A percentile compares a stretch with the other conserved stretches of the same genome.
Conservation (phyloP, 306 rosid genomes). For the Delonix regia region DNA sequence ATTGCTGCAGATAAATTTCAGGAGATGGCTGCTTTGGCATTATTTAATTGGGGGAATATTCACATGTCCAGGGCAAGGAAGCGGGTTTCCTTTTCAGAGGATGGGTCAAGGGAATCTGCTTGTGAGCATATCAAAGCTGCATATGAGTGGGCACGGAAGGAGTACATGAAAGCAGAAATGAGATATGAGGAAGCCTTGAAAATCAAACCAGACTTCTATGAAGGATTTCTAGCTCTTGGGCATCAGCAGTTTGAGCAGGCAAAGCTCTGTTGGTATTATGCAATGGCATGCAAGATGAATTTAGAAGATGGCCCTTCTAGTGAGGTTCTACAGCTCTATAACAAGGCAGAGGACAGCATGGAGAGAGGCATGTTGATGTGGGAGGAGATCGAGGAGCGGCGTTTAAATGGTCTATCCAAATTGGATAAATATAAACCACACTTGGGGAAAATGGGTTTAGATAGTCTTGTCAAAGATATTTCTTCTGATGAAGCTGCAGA, state of each 20-base stretch:
- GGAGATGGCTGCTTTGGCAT: constrained; percentile 73
- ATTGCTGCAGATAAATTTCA: constrained; percentile 73
- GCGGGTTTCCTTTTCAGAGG: constrained; percentile 59
- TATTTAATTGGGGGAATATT: constrained; percentile 74
- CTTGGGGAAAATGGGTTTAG: constrained; percentile 72
- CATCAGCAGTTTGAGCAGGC: constrained; percentile 89
- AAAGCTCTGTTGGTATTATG: constrained; percentile 80
- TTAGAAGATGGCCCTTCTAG: constrained; percentile 54
- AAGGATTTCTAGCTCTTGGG: constrained; percentile 86
- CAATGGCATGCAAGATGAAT: constrained; percentile 56
- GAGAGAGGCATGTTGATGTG: constrained; percentile 78
- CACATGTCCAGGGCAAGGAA: constrained; percentile 77
- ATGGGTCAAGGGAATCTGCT: constrained; percentile 55
- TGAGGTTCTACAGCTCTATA: constrained; percentile 77
- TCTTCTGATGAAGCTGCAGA: constrained; percentile 71
- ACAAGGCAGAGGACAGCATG: constrained; percentile 90
- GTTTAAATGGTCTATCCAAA: constrained; percentile 76
- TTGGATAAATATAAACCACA: constrained; percentile 59
- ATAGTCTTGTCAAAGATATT: constrained; percentile 51
- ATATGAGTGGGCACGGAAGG: constrained; percentile 66
- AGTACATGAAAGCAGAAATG: constrained; percentile 66
- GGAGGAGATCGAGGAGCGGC: constrained; percentile 80
- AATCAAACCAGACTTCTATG: constrained; percentile 77
- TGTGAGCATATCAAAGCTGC: constrained; percentile 59
- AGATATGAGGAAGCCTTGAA: constrained; percentile 77